phyloP scores from a whole-genome alignment of 2,329 filamentous ascomycete genomes.

The Cladosporium sp. region DNA sequence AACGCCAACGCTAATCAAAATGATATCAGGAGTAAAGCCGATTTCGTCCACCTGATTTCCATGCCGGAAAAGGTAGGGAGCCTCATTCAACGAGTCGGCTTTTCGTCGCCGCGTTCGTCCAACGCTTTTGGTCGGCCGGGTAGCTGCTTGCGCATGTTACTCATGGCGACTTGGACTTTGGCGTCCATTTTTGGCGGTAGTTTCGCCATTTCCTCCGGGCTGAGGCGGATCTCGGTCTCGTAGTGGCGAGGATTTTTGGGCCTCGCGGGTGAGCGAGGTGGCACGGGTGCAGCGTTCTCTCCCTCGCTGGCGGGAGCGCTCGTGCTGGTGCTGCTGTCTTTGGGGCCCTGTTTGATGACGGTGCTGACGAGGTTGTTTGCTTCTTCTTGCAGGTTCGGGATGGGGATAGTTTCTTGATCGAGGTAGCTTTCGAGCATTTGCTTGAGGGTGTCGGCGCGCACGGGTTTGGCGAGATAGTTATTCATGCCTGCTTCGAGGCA shows the following conservation, averaged over 20 bases:
- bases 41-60: too few species aligned
- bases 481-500: conserved; percentile 97
- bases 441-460: conserved; percentile 83
- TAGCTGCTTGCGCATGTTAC: conserved; percentile 13
- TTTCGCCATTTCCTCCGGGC: conserved; percentile 32
- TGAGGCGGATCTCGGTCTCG: conserved; percentile 31
- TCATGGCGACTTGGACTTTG: conserved; percentile 10
- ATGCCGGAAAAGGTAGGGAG: too few species aligned
- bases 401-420: conserved; percentile 46
- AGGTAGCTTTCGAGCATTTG: conserved; percentile 75
- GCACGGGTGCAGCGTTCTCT: not conserved
- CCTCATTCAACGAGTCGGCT: not conserved
- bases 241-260: conserved; percentile 24
- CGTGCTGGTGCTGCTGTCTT: not conserved
- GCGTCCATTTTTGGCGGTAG: conserved; percentile 18
- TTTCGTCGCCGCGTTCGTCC: not conserved
- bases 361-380: conserved; percentile 44
- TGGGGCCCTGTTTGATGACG: conserved; percentile 6
- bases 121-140: not conserved
- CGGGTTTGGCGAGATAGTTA: conserved; percentile 93
- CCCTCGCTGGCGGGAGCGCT: not conserved
- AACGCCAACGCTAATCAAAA: not conserved
- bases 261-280: conserved; percentile 17
- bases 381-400: conserved; percentile 48
- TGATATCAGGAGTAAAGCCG: not conserved